Percentiles rank a stretch among this genome's conserved stretches.
Conservation (phyloP, 768 basidiomycete species). For the Hygrocybe punicea region DNA sequence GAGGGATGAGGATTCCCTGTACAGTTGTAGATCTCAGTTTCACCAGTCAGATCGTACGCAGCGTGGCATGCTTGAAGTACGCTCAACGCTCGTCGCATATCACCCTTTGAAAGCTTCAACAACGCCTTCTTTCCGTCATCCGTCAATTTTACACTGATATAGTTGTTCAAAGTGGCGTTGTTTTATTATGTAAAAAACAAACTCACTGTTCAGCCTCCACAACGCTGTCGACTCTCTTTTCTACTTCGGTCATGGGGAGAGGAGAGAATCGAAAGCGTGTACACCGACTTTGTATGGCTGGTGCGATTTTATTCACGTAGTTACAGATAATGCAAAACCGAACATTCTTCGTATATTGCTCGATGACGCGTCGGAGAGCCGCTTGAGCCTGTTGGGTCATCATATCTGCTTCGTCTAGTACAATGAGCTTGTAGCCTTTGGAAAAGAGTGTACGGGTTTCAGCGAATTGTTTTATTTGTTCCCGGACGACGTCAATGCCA, state of each 20-base stretch:
- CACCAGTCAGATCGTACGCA: conserved; percentile 84
- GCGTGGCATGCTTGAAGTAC: conserved; percentile 98
- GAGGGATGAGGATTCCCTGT: conserved; percentile 95
- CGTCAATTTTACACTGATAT: conserved; percentile 74
- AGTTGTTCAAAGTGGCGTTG: not conserved
- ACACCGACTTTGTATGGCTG: conserved; percentile 97
- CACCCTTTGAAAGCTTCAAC: conserved; percentile 91
- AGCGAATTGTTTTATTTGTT: conserved; percentile 98
- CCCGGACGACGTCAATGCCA: conserved; percentile 97
- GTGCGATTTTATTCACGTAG: conserved; percentile 98
- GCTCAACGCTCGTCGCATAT: conserved; percentile 96
- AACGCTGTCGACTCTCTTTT: conserved; percentile 74
- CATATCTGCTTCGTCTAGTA: conserved; percentile 99
- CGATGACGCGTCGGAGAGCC: conserved; percentile 93
- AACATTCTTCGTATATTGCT: conserved; percentile 98
- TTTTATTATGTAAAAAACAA: not conserved
- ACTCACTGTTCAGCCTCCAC: conserved; percentile 80
- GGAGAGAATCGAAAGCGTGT: conserved; percentile 97
- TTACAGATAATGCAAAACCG: conserved; percentile 99
- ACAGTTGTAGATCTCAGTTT: conserved; percentile 92
- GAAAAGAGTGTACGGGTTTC: conserved; percentile 89
- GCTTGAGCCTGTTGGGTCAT: conserved; percentile 99
- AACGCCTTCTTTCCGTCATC: conserved; percentile 85
- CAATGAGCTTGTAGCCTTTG: conserved; percentile 95
- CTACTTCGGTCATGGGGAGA: conserved; percentile 77